Base-by-base conservation (phyloP, 352 stramenopile species). In the Pythium rishiriense region DNA sequence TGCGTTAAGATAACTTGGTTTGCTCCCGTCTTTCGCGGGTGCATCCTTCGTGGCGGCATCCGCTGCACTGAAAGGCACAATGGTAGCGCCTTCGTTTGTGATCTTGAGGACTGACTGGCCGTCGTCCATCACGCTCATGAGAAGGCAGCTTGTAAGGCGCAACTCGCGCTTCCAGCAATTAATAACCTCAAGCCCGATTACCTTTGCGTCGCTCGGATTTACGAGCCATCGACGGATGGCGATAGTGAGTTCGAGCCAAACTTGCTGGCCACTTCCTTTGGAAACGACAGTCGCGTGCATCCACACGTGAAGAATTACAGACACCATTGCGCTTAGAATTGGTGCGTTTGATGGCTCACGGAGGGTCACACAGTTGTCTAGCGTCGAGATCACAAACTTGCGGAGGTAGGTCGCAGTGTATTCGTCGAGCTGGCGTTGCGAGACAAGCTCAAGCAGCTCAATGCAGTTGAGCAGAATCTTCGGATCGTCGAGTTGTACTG, bases 81-180 rank as follows among this genome's bases (percentile, higher is more conserved):
- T 63, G 28, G 76, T 63, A 0, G 80, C 76, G 26, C 37, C 85
- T 25, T 92, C 83, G 3, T 63, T 59, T 0, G 75, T 87, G 12
- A 91, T 65, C 64, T 94, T 92, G 11, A 94, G 52, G 25, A 76
- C 76, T 10, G 83, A 92, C 31, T 90, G 81, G 3, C 81, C 80
- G 22, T 89, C 76, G 48, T 94, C 85, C 70, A 94, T 83, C 8
- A 91, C 70, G 41, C 86, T 87, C 85, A 94, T 90, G 9, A 94
- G 70, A 39, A 94, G 53, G 47, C 83, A 92, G 61, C 85, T 94
- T n/a, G 81, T 61, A 9, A 94, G 90, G 0, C 83, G 77, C 10
- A 96, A 60, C 60, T 96, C 87, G 14, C 85, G 82, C 57, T 93
- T 93, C 87, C 87, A 96, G 66, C 87, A 93, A 35, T 91, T 85